Conservation (phyloP, 2,329 filamentous ascomycete genomes). For the Colletotrichum eremochloae region DNA sequence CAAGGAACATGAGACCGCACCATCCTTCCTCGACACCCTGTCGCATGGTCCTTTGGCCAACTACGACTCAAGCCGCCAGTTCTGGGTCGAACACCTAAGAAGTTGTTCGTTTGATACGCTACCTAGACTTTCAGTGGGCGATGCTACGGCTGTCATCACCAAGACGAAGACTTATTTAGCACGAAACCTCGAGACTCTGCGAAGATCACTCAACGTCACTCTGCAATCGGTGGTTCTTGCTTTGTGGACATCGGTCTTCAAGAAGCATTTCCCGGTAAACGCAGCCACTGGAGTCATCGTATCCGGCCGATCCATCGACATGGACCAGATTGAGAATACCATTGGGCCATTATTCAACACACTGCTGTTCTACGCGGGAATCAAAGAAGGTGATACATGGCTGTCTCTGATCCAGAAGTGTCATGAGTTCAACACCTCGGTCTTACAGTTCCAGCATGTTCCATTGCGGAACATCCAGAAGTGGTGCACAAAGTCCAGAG, state of each 20-base stretch:
- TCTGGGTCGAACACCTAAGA: conserved; percentile 76
- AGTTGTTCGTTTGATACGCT: conserved; percentile 48
- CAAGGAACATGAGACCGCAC: conserved; percentile 51
- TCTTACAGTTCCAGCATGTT: conserved; percentile 82
- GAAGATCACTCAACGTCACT: conserved; percentile 76
- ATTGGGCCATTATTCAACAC: conserved; percentile 94
- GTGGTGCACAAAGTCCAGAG: conserved; percentile 69
- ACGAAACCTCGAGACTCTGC: conserved; percentile 62
- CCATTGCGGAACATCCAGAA: conserved; percentile 84
- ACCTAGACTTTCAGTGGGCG: conserved; percentile 35
- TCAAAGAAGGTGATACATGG: conserved; percentile 66
- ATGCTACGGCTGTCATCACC: conserved; percentile 16
- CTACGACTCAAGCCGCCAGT: conserved; percentile 59
- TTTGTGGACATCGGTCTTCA: conserved; percentile 76
- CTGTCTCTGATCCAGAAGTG: conserved; percentile 70
- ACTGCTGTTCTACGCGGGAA: conserved; percentile 74
- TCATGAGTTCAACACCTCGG: conserved; percentile 77
- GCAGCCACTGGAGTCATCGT: conserved; percentile 79
- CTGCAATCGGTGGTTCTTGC: conserved; percentile 85
- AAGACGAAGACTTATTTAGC: conserved; percentile 27
- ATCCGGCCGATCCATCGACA: conserved; percentile 80
- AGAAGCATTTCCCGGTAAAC: conserved; percentile 60
- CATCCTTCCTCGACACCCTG: conserved; percentile 76
- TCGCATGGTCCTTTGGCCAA: conserved; percentile 75
- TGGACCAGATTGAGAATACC: conserved; percentile 74